Conservation (phyloP, 805 yeast genomes). For the Torulaspora maleeae region DNA sequence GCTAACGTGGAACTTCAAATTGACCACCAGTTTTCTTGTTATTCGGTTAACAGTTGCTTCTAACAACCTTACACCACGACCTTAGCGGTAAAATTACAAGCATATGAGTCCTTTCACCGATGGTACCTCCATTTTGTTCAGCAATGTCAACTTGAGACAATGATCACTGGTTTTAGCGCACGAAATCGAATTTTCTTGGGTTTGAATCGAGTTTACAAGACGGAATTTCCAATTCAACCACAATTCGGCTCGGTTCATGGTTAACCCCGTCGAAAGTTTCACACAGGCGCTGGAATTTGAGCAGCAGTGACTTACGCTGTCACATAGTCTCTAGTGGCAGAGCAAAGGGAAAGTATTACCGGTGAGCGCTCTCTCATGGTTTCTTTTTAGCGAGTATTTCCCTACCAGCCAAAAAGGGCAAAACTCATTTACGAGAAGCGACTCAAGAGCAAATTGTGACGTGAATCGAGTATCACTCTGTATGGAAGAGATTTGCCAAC, state of each 20-base stretch:
- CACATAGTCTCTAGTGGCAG: neutral
- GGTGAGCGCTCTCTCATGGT: slow-evolving; percentile 1
- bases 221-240: slow-evolving; percentile 4
- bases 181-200: slow-evolving; percentile 4
- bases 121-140: neutral
- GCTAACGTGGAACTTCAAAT: neutral
- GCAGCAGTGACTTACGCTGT: neutral
- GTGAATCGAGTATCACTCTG: neutral
- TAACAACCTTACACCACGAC: slow-evolving; percentile 13
- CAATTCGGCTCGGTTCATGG: slow-evolving; percentile 8
- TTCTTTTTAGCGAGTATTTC: slow-evolving; percentile 16
- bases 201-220: slow-evolving; percentile 13
- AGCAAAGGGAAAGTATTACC: neutral
- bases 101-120: neutral
- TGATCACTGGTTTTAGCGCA: neutral
- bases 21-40: neutral
- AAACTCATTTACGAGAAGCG: slow-evolving; percentile 13
- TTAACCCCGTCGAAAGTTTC: slow-evolving; percentile 9
- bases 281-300: neutral
- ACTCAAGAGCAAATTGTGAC: neutral
- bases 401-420: slow-evolving; percentile 12
- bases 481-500: neutral
- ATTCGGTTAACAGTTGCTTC: slow-evolving; percentile 6
- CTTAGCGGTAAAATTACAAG: slow-evolving; percentile 7
- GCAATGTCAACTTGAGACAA: neutral